phyloP scores from a whole-genome alignment of 495 filamentous ascomycete genomes.

The Penicillium cosmopolitanum region DNA sequence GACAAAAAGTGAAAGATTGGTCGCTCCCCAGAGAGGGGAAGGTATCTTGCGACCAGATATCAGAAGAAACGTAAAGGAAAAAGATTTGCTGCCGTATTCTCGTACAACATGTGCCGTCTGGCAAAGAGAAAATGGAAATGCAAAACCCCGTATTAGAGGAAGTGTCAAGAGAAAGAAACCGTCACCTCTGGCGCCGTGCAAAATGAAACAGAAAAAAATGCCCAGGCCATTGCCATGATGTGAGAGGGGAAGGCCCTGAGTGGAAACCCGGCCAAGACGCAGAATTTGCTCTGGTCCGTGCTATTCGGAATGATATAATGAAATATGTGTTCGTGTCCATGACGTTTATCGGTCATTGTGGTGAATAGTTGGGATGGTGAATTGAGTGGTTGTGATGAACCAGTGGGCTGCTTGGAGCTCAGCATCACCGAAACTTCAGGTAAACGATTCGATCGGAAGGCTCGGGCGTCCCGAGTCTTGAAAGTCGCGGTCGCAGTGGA shows the following conservation, averaged over 20 bases:
- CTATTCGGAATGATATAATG: neutral
- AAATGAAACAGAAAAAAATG: constrained; percentile 16
- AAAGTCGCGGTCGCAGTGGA: constrained; percentile 8
- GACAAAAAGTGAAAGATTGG: constrained; percentile 1
- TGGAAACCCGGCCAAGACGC: neutral
- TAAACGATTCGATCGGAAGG: constrained; percentile 1
- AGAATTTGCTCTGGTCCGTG: neutral
- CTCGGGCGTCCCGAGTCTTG: neutral
- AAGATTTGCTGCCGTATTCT: constrained; percentile 26
- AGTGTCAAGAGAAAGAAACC: constrained; percentile 16
- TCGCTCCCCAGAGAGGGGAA: constrained; percentile 16
- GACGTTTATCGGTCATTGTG: constrained; percentile 1
- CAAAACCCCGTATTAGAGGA: constrained; percentile 17
- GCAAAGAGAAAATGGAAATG: constrained; percentile 6
- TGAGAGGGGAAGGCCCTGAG: constrained; percentile 1
- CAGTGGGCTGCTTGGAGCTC: constrained; percentile 5
- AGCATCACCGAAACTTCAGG: constrained; percentile 9
- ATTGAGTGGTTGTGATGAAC: constrained; percentile 7
- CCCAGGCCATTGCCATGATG: constrained; percentile 25
- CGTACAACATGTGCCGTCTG: constrained; percentile 28
- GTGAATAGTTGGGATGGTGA: neutral
- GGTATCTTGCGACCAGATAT: neutral
- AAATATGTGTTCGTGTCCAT: constrained; percentile 9
- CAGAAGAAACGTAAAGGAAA: constrained; percentile 12
- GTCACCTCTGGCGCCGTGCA: constrained; percentile 29